Base-by-base conservation (phyloP, 129 eudicot genomes). In the Gnaphalium uliginosum region DNA sequence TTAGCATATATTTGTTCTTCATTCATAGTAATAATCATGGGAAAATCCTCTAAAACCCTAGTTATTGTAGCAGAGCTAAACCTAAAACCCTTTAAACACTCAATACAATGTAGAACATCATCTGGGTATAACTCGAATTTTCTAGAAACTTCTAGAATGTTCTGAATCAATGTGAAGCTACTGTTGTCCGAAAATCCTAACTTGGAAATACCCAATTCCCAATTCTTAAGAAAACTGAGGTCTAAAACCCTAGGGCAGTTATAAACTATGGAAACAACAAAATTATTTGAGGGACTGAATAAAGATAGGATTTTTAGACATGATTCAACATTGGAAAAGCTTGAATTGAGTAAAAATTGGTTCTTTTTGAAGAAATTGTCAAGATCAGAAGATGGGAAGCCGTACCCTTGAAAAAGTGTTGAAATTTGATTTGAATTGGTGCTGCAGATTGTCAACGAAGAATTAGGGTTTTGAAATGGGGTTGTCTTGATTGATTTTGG, bases 201-300 rank as follows among this genome's bases (percentile, higher is more conserved):
- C 68, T 83, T 71, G 0, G 68, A 22, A 72, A 81, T 15, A 11
- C 85, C 87, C 75, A 32, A 9, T 73, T 82, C 79, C 96, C 96
- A 90, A 22, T 82, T 83, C 60, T 76, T 76, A 75, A 90, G 73
- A 80, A 88, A 88, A 30, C 66, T 81, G 17, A 77, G 72, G 13
- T 90, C 90, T 50, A 90, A 76, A 64, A 90, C 89, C 59, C 81
- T 25, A 64, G 98, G 96, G 61, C 91, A 90, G n/a, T 68, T 75
- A 68, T 23, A 54, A 50, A 90, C 84, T 43, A 78, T 62, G 59
- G 95, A 86, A 76, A 74, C 82, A 35, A 90, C 69, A 67, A 73
- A 61, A 19, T 75, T 81, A 3, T 53, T 80, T 60, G 80, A 75
- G 5, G 86, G 76, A 19, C 79, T 83, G 5, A 90, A 75, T n/a